Conservation (phyloP, 139 green algal genomes). For the Chlamydomonas sphaeroides region DNA sequence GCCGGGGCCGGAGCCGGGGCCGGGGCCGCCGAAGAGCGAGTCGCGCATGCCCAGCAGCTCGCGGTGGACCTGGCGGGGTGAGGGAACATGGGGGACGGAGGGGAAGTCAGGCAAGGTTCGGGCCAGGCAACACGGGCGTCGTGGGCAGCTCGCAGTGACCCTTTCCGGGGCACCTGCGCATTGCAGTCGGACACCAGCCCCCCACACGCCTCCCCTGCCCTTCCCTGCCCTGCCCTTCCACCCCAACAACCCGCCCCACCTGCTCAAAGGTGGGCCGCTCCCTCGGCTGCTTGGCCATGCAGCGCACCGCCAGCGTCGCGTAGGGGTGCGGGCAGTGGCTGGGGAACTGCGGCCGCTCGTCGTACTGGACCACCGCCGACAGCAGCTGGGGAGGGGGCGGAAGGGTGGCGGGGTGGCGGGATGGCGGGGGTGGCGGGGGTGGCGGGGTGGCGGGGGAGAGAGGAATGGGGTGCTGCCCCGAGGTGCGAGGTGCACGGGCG, state of each 20-base stretch:
- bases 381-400: conserved; percentile 11
- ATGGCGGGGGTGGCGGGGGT: too few relatives aligned
- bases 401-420: too few relatives aligned
- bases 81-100: background rate
- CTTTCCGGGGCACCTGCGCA: background rate
- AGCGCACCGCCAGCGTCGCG: conserved; percentile 13
- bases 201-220: background rate
- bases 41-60: conserved; percentile 6
- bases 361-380: conserved; percentile 38
- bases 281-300: conserved; percentile 21
- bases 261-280: conserved; percentile 44
- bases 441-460: too few relatives aligned
- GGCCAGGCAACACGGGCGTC: background rate
- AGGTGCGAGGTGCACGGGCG: too few relatives aligned
- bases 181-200: too few relatives aligned
- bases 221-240: background rate
- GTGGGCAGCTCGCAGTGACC: too few relatives aligned
- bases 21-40: background rate
- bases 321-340: conserved; percentile 14
- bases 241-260: background rate
- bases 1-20: background rate
- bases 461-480: too few relatives aligned
- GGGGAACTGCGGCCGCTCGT: conserved; percentile 43
- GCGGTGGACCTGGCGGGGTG: background rate
- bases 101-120: background rate